Evolutionary conservation across 768 basidiomycete genomes (phyloP), one percentile per base, ranked within the genome.

Genomic region (Lentinula detonsa): DNA sequence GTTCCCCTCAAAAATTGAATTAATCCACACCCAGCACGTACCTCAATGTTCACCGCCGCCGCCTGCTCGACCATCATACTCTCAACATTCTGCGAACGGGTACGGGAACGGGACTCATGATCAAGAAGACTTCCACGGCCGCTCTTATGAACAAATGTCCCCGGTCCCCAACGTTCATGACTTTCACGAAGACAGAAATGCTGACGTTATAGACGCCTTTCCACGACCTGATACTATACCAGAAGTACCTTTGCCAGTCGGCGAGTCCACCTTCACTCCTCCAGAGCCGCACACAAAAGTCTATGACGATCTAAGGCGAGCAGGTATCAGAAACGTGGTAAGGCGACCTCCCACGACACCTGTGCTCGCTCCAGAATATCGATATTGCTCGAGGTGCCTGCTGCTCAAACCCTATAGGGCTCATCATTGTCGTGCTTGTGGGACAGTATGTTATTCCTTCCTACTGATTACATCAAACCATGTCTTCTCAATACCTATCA

Each of bases 361-460:
- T 2, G 72, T 85, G 2, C 74, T 93, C 35, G 71, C 78, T 3
- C 85, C 87, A 16, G 83, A 84, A 59, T 77, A 85, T 67, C 76
- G 91, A 46, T 93, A 89, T 69, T 93, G 91, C 69, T 63, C 64
- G 3, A 72, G 69, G 8, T 90, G 91, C 62, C 77, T 73, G 28
- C 77, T 92, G 46, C 72, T 89, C 57, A 93, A 92, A 69, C 92
- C 92, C 0, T 80, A 82, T 61, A 72, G 91, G 45, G 73, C 90
- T 9, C 92, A 94, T 71, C 92, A 95, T 70, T 95, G 92, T 71
- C 78, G 89, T 37, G 74, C 76, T 43, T 95, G 93, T 74, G 92
- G 89, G n/a, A 91, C 85, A 10, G 90, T 91, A 63, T 68, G 87
- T 76, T 18, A 13, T 8, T 13, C 13, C 39, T 56, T 37, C 13